Evolutionary conservation across 768 basidiomycete genomes (phyloP), one percentile per base, ranked within the genome.

Genomic region (Saitozyma sp.): DNA sequence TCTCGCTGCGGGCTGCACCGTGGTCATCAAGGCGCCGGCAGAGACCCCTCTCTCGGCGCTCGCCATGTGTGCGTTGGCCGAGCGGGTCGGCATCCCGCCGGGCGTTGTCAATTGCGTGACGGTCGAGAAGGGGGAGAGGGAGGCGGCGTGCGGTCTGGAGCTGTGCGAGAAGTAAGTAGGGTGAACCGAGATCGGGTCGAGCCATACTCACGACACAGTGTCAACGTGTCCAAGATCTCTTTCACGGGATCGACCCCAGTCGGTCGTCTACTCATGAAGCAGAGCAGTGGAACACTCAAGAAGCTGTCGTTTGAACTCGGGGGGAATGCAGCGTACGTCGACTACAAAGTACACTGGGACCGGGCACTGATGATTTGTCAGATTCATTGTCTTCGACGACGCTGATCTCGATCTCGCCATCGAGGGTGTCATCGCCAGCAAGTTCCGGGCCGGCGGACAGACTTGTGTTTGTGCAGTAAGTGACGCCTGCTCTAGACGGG

Each of bases 261-360:
- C 41, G 70, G 70, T 11, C 54, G 63, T 61, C 64, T 71, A 8
- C 50, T 71, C 41, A 71, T 71, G 70, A 68, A 62, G 54, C 70
- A 71, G 56, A 53, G 65, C 37, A 59, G 54, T 29, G 58, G 56
- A 14, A 71, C 70, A 14, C 62, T 71, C 43, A 71, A 71, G 65
- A 71, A 71, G 60, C 63, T 68, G 55, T 69, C 67, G n/a, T 66
- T 71, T 41, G 70, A 71, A 61, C 63, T 71, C 39, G 70, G 70
- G 20, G 70, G 70, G 8, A 69, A 69, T 38, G 70, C 70, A 9
- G 51, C 63, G 58, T 62, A 16, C 56, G 61, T 56, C 9, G 2
- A 2, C 1, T 14, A 48, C 19, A 17, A 3, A 56, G 40, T 4
- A 41, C 14, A 29, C 2, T 37, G 4, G 3, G 3, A 56, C 13